These are phyloP conservation scores for Scutellaria baicalensis DNA, from an alignment of 257 asterid genomes.

Conservation along the genomic window DNA sequence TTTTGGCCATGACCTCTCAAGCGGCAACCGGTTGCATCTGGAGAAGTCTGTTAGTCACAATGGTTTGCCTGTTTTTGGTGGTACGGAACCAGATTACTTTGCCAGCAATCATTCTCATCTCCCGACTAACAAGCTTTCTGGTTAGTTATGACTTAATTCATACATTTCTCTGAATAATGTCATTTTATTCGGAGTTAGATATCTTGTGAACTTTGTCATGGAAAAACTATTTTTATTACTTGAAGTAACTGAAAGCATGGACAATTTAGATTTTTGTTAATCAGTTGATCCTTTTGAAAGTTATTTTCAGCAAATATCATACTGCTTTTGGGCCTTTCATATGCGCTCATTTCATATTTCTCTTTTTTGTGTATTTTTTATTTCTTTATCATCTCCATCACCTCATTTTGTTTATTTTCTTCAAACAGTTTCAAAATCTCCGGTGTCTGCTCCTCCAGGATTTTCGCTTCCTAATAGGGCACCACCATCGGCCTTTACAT, in stretches of 20 bases:
- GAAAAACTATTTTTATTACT: not conserved
- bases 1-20: slow-evolving; percentile 38
- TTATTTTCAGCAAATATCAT: not conserved
- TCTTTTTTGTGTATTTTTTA: not conserved
- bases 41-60: slow-evolving; percentile 41
- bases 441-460: slow-evolving; percentile 95
- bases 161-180: not conserved
- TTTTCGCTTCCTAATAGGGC: slow-evolving; percentile 68
- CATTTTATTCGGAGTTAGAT: not conserved
- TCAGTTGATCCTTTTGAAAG: not conserved
- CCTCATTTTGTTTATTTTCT: slow-evolving; percentile 8
- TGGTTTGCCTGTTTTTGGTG: slow-evolving; percentile 42
- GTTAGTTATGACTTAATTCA: slow-evolving; percentile 30
- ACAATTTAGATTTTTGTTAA: not conserved
- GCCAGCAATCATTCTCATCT: slow-evolving; percentile 36
- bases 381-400: slow-evolving; percentile 1
- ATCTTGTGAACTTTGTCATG: slow-evolving; percentile 4
- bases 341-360: not conserved
- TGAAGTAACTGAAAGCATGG: not conserved
- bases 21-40: slow-evolving; percentile 33
- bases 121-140: slow-evolving; percentile 51
- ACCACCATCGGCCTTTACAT: slow-evolving; percentile 88
- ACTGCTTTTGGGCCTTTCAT: not conserved
- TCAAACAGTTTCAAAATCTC: slow-evolving; percentile 71
- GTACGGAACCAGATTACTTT: slow-evolving; percentile 45